Percentiles rank a stretch among this genome's conserved stretches.
Evolutionary conservation across 148 eudicot genomes (phyloP).

Genomic region (Cornus florida): DNA sequence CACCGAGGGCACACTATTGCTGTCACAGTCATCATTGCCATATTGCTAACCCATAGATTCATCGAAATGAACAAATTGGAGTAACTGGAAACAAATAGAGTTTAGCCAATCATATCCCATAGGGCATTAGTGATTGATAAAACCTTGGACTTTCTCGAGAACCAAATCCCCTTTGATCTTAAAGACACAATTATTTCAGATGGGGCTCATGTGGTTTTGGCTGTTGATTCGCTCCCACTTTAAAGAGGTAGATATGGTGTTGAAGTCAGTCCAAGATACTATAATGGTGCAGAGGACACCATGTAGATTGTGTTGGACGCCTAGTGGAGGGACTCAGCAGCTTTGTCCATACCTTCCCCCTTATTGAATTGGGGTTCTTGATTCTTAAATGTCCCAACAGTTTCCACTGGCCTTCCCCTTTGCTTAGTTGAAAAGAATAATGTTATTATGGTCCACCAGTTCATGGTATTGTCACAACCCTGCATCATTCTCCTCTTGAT

Average conservation of each 20-base stretch:
- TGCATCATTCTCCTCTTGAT: neutral
- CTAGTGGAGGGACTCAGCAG: too few relatives aligned
- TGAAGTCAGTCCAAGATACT: neutral
- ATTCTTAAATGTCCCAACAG: neutral
- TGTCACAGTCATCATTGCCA: neutral
- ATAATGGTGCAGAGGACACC: neutral
- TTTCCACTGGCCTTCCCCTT: neutral
- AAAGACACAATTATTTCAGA: neutral
- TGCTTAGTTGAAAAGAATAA: neutral
- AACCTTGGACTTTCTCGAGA: neutral
- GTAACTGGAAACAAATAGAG: neutral
- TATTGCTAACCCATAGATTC: neutral
- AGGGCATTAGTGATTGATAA: neutral
- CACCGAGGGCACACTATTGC: neutral
- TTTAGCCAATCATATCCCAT: neutral
- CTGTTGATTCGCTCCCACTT: neutral
- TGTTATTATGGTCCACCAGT: slow-evolving; percentile 6
- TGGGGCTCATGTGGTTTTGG: slow-evolving; percentile 5
- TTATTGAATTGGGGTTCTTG: neutral
- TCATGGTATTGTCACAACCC: neutral
- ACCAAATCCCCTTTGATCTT: neutral
- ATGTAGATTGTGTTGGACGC: neutral
- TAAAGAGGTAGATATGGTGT: neutral
- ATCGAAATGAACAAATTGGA: neutral
- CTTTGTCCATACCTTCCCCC: too few relatives aligned